Percentiles rank a stretch among this genome's conserved stretches.
phyloP scores from a whole-genome alignment of 495 filamentous ascomycete genomes.

The Pseudomonodictys pantanalensis region DNA sequence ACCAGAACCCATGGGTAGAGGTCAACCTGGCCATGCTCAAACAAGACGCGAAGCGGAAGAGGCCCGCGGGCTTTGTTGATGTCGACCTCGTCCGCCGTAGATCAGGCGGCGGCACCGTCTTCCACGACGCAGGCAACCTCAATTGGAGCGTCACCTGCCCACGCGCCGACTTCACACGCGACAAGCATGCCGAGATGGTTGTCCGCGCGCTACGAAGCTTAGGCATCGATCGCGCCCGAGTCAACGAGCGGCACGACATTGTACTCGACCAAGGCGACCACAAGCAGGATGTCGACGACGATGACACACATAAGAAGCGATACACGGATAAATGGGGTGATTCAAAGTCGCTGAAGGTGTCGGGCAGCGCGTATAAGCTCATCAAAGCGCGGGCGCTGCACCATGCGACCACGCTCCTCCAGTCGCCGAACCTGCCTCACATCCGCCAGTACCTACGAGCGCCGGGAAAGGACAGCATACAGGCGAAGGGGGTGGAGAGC shows the following conservation, averaged over 20 bases:
- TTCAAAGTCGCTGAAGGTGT: constrained; percentile 67
- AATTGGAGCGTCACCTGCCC: constrained; percentile 93
- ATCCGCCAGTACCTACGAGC: constrained; percentile 67
- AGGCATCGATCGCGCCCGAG: constrained; percentile 52
- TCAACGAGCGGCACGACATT: constrained; percentile 93
- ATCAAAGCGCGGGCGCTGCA: constrained; percentile 75
- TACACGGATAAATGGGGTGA: constrained; percentile 35
- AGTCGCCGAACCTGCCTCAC: constrained; percentile 62
- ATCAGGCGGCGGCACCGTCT: constrained; percentile 88
- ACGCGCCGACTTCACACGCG: constrained; percentile 65
- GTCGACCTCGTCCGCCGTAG: constrained; percentile 73
- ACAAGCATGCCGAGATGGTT: constrained; percentile 89
- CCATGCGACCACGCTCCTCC: constrained; percentile 84
- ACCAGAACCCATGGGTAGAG: constrained; percentile 97
- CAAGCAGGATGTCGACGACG: constrained; percentile 24
- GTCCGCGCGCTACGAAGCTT: constrained; percentile 67
- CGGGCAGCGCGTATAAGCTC: constrained; percentile 90
- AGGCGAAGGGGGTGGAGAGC: constrained; percentile 86
- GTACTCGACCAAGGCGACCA: constrained; percentile 61
- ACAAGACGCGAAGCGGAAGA: neutral
- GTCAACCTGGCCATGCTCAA: constrained; percentile 64
- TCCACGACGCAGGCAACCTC: constrained; percentile 86
- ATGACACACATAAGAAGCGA: constrained; percentile 40
- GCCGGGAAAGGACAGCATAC: constrained; percentile 69
- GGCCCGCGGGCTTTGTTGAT: constrained; percentile 37